These are phyloP conservation scores for Auricularia heimuer DNA, from an alignment of 768 basidiomycete species.

Conservation along the genomic window DNA sequence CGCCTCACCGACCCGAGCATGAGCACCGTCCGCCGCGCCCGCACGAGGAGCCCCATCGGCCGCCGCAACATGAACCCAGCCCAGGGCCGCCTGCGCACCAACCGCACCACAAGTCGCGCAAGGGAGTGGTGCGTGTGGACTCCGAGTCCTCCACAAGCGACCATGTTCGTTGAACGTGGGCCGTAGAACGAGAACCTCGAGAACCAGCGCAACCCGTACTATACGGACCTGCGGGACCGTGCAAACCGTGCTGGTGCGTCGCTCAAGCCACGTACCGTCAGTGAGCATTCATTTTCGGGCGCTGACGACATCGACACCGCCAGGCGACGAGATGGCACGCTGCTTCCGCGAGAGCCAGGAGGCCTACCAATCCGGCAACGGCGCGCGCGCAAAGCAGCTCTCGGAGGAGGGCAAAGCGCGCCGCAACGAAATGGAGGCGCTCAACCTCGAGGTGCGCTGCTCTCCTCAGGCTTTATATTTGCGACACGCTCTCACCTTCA, in stretches of 20 bases:
- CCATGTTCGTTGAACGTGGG: background rate
- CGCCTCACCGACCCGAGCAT: conserved; percentile 12
- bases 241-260: conserved; percentile 44
- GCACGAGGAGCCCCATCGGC: background rate
- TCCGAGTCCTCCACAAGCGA: too few species aligned
- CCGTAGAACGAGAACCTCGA: conserved; percentile 25
- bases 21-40: conserved; percentile 12
- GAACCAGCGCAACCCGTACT: conserved; percentile 64
- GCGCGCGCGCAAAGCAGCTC: conserved; percentile 71
- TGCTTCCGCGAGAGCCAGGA: conserved; percentile 63
- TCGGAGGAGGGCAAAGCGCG: conserved; percentile 74
- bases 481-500: too few species aligned
- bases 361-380: conserved; percentile 64
- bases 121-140: background rate
- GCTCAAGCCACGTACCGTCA: too few species aligned
- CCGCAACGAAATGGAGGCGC: conserved; percentile 61
- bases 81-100: conserved; percentile 23
- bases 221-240: conserved; percentile 56
- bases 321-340: conserved; percentile 69
- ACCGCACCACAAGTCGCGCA: background rate
- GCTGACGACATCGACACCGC: too few species aligned
- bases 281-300: too few species aligned
- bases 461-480: too few species aligned
- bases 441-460: conserved; percentile 63
- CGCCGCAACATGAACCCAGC: conserved; percentile 11